phyloP scores from a whole-genome alignment of 225 moss, liverwort and hornwort species.

The Bryum argenteum region DNA sequence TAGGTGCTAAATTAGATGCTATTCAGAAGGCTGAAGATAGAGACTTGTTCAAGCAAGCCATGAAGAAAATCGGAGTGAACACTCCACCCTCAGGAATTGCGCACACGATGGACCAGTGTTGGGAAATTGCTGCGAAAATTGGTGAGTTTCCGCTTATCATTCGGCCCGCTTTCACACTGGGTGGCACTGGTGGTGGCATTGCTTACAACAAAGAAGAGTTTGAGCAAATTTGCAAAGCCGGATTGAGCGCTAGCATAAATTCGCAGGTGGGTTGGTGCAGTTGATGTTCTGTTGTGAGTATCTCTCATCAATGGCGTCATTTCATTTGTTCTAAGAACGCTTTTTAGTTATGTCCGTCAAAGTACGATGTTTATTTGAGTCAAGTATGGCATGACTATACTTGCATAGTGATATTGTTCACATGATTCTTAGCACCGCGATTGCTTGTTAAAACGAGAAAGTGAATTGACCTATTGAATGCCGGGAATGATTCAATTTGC shows the following conservation, averaged over 20 bases:
- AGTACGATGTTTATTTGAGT: not conserved
- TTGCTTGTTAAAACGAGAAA: not conserved
- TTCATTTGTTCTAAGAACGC: not conserved
- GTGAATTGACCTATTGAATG: not conserved
- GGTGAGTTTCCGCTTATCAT: slow-evolving; percentile 94
- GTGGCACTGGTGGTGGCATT: slow-evolving; percentile 97
- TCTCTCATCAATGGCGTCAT: no score
- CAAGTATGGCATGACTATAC: not conserved
- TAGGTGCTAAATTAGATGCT: slow-evolving; percentile 93
- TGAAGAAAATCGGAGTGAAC: slow-evolving; percentile 86
- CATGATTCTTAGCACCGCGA: not conserved
- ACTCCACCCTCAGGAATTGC: slow-evolving; percentile 84
- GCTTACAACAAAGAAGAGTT: slow-evolving; percentile 97
- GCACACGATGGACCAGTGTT: slow-evolving; percentile 71
- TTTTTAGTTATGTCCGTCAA: slow-evolving; percentile 5
- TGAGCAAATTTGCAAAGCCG: slow-evolving; percentile 87
- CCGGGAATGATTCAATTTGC: slow-evolving; percentile 15
- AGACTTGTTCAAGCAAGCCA: slow-evolving; percentile 85
- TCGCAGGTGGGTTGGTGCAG: slow-evolving; percentile 58
- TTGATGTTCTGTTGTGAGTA: not conserved
- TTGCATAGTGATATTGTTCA: not conserved
- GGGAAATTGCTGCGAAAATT: slow-evolving; percentile 60
- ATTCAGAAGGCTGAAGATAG: slow-evolving; percentile 95
- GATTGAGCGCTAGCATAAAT: slow-evolving; percentile 76
- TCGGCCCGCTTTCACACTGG: slow-evolving; percentile 93